Base-by-base conservation (phyloP, 768 basidiomycete genomes). In the Pluteus cervinus region DNA sequence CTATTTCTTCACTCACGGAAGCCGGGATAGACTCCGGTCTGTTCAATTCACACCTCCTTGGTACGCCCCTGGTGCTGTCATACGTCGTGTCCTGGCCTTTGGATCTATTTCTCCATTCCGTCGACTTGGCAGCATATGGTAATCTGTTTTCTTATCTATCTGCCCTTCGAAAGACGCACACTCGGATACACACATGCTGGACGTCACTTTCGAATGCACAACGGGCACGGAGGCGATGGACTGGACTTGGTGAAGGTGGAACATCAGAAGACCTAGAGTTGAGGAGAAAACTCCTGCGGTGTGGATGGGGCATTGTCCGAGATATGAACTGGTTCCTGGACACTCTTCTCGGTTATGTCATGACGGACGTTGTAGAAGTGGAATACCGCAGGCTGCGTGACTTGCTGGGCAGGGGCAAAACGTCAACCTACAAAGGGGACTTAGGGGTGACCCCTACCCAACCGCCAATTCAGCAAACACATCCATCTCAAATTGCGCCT, bases 261-360 rank as follows among this genome's bases (percentile, higher is more conserved):
- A 87, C 83, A 4, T 63, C 55, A 0, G 83, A 82, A 47, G 87
- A 88, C 47, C 60, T 78, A 25, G 71, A 79, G 29, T 69, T 69
- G 8, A 73, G 87, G 25, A 71, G 73, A 41, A 67, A 67, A 35
- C 68, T 90, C 14, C 63, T 88, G 40, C 69, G 90, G 41, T 81
- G 79, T 42, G 82, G 84, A 2, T 96, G 91, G 91, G 88, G 87
- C 1, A 73, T 84, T 21, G 82, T 91, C 6, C 64, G 88, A 50
- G 79, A 85, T 51, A 91, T 93, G 90, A 75, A 79, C 28, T 93
- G 89, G 88, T 93, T 92, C 53, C 64, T 94, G 40, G 89, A 92
- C 54, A 80, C 79, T 18, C 52, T 96, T 2, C 61, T 87, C 38
- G 79, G 79, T 7, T 93, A 96, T 56, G 76, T 89, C 42, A 87